Conservation (phyloP, 1,139 yeast species). For the Blastobotrys ciferrii region DNA sequence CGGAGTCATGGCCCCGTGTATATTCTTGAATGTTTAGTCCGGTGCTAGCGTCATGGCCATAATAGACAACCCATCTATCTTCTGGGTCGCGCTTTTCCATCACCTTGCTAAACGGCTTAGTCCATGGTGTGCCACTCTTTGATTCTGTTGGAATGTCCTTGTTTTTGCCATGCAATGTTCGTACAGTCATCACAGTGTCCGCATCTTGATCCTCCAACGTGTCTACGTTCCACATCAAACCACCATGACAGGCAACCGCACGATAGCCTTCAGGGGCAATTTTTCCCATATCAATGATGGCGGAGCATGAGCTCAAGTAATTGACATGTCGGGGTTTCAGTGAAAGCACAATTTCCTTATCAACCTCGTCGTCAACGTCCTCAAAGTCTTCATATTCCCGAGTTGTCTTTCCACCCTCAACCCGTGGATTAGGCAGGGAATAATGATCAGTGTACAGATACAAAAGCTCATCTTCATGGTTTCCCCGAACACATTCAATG, state of each 20-base stretch:
- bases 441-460: slow-evolving; percentile 60
- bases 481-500: slow-evolving; percentile 78
- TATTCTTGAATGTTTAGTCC: slow-evolving; percentile 67
- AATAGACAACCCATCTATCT: slow-evolving; percentile 57
- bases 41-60: slow-evolving; percentile 85
- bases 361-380: slow-evolving; percentile 30
- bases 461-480: slow-evolving; percentile 74
- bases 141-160: slow-evolving; percentile 53
- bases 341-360: slow-evolving; percentile 57
- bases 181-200: slow-evolving; percentile 57
- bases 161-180: slow-evolving; percentile 58
- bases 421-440: slow-evolving; percentile 41
- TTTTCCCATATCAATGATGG: slow-evolving; percentile 60
- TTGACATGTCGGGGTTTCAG: slow-evolving; percentile 59
- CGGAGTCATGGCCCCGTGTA: slow-evolving; percentile 78
- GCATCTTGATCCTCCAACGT: slow-evolving; percentile 60
- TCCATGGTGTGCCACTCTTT: slow-evolving; percentile 57
- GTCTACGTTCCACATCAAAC: slow-evolving; percentile 60
- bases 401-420: slow-evolving; percentile 18
- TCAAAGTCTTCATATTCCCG: slow-evolving; percentile 12
- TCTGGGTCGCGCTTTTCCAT: slow-evolving; percentile 41
- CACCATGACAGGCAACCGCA: slow-evolving; percentile 79
- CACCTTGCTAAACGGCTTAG: slow-evolving; percentile 56
- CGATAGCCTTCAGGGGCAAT: slow-evolving; percentile 48
- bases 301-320: slow-evolving; percentile 59